Evolutionary conservation across 352 stramenopile genomes (phyloP).

Genomic region (Pythium brachiatum): DNA sequence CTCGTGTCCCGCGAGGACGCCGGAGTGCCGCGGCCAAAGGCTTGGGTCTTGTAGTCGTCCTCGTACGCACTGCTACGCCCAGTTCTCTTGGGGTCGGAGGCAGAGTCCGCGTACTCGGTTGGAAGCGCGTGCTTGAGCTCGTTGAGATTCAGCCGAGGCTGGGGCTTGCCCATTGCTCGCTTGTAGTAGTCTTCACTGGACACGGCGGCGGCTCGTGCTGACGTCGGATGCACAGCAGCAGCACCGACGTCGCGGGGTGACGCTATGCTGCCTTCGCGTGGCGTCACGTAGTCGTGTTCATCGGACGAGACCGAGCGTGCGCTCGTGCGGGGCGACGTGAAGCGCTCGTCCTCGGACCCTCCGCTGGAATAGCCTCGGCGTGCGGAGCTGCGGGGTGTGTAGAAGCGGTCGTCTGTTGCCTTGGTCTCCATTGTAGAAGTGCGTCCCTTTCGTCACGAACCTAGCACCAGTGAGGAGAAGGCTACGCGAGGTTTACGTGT

Average conservation of each 20-base stretch:
- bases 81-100: slow-evolving; percentile 12
- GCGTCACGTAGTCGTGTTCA: slow-evolving; percentile 57
- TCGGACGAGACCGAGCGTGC: slow-evolving; percentile 64
- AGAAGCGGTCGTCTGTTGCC: slow-evolving; percentile 54
- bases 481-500: not conserved
- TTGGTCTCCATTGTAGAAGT: slow-evolving; percentile 42
- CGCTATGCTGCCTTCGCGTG: slow-evolving; percentile 34
- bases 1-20: not conserved
- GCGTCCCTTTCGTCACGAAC: slow-evolving; percentile 3
- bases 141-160: not conserved
- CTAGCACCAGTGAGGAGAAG: not conserved
- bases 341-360: slow-evolving; percentile 61
- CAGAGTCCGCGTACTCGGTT: not conserved
- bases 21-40: slow-evolving; percentile 7
- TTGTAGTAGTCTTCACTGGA: slow-evolving; percentile 27
- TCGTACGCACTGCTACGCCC: not conserved
- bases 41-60: slow-evolving; percentile 35
- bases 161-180: slow-evolving; percentile 20
- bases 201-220: not conserved
- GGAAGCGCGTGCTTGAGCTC: slow-evolving; percentile 28
- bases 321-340: slow-evolving; percentile 50
- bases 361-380: slow-evolving; percentile 50
- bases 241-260: slow-evolving; percentile 12
- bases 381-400: slow-evolving; percentile 60
- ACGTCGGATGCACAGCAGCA: slow-evolving; percentile 12